phyloP scores from a whole-genome alignment of 2,329 filamentous ascomycete species.

The Microascus cirrosus region DNA sequence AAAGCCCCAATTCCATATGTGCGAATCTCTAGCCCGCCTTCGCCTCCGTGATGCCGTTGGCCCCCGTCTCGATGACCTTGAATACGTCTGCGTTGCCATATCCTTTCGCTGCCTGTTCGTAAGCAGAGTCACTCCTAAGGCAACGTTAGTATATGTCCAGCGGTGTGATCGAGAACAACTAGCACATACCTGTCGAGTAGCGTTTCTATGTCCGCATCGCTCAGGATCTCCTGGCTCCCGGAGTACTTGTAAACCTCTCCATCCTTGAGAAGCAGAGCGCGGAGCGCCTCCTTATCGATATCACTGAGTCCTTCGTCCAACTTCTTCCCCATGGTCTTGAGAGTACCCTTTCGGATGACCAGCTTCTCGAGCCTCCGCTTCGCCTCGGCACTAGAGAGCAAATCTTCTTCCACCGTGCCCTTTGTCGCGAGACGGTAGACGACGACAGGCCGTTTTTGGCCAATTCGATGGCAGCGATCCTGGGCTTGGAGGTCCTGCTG shows the following conservation, averaged over 20 bases:
- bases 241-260: slow-evolving; percentile 53
- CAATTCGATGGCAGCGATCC: slow-evolving; percentile 89
- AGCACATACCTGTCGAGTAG: slow-evolving; percentile 57
- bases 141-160: slow-evolving; percentile 4
- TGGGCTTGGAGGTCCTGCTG: slow-evolving; percentile 96
- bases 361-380: slow-evolving; percentile 89
- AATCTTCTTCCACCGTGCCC: slow-evolving; percentile 79
- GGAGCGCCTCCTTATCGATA: slow-evolving; percentile 50
- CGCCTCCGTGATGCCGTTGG: slow-evolving; percentile 36
- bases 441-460: slow-evolving; percentile 82
- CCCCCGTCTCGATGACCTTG: slow-evolving; percentile 67
- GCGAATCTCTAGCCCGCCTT: slow-evolving; percentile 1
- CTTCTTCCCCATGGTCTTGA: slow-evolving; percentile 57
- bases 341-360: slow-evolving; percentile 88
- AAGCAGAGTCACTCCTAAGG: slow-evolving; percentile 45
- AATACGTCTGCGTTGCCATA: slow-evolving; percentile 62
- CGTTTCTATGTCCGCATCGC: slow-evolving; percentile 63
- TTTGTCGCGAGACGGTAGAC: slow-evolving; percentile 91
- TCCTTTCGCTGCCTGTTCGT: slow-evolving; percentile 65
- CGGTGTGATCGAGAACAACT: background rate
- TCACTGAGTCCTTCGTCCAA: slow-evolving; percentile 37
- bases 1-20: background rate
- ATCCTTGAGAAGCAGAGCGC: slow-evolving; percentile 55
- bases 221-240: slow-evolving; percentile 53
- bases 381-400: slow-evolving; percentile 78